Base-by-base conservation (phyloP, 2,329 filamentous ascomycete species). In the Xylaria sp. region DNA sequence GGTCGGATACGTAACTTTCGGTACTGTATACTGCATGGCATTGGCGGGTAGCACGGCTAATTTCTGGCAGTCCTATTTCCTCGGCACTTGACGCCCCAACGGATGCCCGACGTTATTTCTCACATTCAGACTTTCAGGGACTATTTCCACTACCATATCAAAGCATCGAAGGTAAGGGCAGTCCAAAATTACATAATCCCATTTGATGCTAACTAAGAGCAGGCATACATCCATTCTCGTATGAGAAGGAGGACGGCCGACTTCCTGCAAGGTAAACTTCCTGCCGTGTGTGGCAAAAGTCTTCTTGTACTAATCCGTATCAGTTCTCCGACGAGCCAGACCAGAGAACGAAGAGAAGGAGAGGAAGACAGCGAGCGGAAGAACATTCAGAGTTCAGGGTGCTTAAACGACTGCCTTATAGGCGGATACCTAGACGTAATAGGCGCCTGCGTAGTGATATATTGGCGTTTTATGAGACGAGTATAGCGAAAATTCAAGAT, bases 61-160 rank as follows among this genome's bases (percentile, higher is more conserved):
- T 62, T 37, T 13, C 21, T 27, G 37, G 1, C 62, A 96, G 95
- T 98, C 48, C 85, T 99, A 43, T 99, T 99, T 82, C 94, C 95
- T 47, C 90, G 95, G 67, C 96, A 99, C 78, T 83, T 99, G 68
- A 94, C 93, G 13, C 87, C 88, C 13, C 92, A 97, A 78, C 87
- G 93, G 74, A 92, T 96, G 81, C 90, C 91, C 63, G 93, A 97
- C 68, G 93, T 96, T 75, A 99, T 99, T 70, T 97, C 93, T 52
- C 96, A 99, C 77, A 98, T 99, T 72, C 96, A 99, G 80, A 99
- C 95, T 13, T 99, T 99, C 91, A 91, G 95, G 69, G 95, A 99
- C 76, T 99, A 99, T 79, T 99, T 99, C 84, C 95, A 99, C 79
- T 99, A 99, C 78, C 95, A 99, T 79, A 99, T 99, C 80, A 99